Conservation (phyloP, 1,139 yeast genomes). For the Debaryomycetaceae sp. region DNA sequence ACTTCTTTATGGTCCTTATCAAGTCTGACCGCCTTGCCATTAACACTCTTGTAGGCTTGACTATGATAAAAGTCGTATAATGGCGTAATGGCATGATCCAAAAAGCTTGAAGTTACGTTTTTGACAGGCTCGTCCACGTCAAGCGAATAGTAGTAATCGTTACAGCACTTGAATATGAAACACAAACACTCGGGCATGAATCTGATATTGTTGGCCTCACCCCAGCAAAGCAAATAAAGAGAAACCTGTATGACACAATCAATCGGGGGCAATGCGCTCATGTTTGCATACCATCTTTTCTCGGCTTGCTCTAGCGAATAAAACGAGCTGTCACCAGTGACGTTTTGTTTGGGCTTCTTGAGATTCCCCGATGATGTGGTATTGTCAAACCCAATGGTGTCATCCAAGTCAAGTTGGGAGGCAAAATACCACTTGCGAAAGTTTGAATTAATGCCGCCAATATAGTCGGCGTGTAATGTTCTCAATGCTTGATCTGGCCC, state of each 20-base stretch:
- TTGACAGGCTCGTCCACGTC: constrained; percentile 24
- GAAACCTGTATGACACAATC: constrained; percentile 66
- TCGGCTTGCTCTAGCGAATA: constrained; percentile 72
- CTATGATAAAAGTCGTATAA: constrained; percentile 57
- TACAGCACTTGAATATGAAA: constrained; percentile 73
- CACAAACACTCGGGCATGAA: constrained; percentile 86
- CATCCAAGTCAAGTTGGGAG: constrained; percentile 83
- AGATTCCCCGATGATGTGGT: constrained; percentile 32
- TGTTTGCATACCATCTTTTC: constrained; percentile 64
- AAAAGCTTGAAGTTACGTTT: constrained; percentile 30
- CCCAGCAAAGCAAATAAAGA: constrained; percentile 76
- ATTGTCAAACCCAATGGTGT: constrained; percentile 70
- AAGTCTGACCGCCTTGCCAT: constrained; percentile 34
- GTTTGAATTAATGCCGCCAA: constrained; percentile 91
- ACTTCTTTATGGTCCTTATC: constrained; percentile 51
- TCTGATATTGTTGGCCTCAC: constrained; percentile 79
- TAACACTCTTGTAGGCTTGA: constrained; percentile 43
- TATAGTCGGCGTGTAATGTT: constrained; percentile 66
- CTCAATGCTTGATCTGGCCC: constrained; percentile 50
- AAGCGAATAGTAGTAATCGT: constrained; percentile 56
- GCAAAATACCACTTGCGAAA: constrained; percentile 97
- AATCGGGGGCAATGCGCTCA: constrained; percentile 49
- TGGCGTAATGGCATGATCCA: constrained; percentile 73
- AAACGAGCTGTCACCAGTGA: constrained; percentile 27
- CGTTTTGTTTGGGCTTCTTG: constrained; percentile 21